Base-by-base conservation (phyloP, 2,329 filamentous ascomycete genomes). In the Phyllosticta capitalensis region DNA sequence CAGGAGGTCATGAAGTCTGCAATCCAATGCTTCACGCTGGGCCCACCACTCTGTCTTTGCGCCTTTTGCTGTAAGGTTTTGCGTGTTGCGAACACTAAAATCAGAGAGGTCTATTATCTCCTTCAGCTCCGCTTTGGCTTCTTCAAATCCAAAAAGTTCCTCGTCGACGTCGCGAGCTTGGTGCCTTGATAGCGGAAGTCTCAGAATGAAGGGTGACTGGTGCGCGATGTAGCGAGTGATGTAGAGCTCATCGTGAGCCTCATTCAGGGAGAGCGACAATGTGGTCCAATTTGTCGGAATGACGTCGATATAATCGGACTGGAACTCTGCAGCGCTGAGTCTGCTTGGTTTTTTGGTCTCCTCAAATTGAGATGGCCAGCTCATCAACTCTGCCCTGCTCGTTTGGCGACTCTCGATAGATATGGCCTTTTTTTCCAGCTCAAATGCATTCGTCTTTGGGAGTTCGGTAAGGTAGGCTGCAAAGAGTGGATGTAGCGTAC, bases 1-100 rank as follows among this genome's bases (percentile, higher is more conserved):
- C 1, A 99, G 79, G 9, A 99, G 81, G 55, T 89, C 86, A 63
- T 84, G 85, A 22, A 99, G 79, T 9, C 90, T 85, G 30, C 76
- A 75, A 68, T 99, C 94, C 17, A 99, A 79, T 2, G 81, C 82
- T 71, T 94, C 87, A 14, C 95, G 84, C 68, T 92, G 88, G 4
- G 82, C 83, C 92, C 94, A 99, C 94, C 94, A 99, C 53, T 86
- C 85, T 48, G 83, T 83, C 70, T 90, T 91, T 26, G 88, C 86
- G 38, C 86, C 87, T 70, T 88, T 90, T 53, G 83, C 81, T 9
- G 81, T 85, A 71, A 91, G 86, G 63, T 91, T 85, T 26, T 86
- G 82, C 1, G 82, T 79, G 54, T 80, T 81, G 69, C 96, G 91
- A 60, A 92, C 92, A 62, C 86, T 95, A 63, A 86, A 83, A 70